Evolutionary conservation across 2,329 filamentous ascomycete genomes (phyloP), one percentile per base, ranked within the genome.

Genomic region (Hymenoscyphus scutula): DNA sequence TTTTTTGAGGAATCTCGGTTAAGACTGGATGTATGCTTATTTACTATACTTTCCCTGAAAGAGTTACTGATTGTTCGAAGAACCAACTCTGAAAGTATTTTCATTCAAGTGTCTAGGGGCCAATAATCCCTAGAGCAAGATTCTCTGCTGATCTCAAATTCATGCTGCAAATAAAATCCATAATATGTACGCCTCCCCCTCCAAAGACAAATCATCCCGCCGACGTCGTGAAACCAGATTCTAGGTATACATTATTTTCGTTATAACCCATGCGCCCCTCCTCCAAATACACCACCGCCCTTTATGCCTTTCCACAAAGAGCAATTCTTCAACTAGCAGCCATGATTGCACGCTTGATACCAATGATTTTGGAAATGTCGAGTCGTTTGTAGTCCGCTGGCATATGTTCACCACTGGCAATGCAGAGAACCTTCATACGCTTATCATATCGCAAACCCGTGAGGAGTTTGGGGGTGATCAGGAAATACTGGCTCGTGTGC

Each of bases 401-500:
- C 81, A 89, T 85, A 66, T 85, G 78, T 71, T 97, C 91, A 56
- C 95, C 95, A 74, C 90, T 95, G 64, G 92, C 92, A 74, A 99
- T 98, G 74, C 92, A 96, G 69, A 97, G 84, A 37, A 98, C 88
- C 71, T 88, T 91, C 93, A 99, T 99, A 68, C 92, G 90, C 60
- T 84, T 82, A 74, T 97, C 90, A 75, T 97, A 99, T 69, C 87
- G 86, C 63, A 99, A 80, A 11, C 89, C 91, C 5, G 87, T 90
- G 64, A 99, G 85, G 64, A 99, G 81, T 79, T 99, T 99, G 4
- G 95, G 95, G 53, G 95, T 99, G 78, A 99, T 96, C 67, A 99
- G 86, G 80, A 99, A 99, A 78, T 99, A 99, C 78, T 90, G 87
- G 68, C 81, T 84, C n/a, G 86, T 87, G 74, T 89, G 86, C 76